phyloP scores from a whole-genome alignment of 75 land plant species.

The Sequoia sempervirens region DNA sequence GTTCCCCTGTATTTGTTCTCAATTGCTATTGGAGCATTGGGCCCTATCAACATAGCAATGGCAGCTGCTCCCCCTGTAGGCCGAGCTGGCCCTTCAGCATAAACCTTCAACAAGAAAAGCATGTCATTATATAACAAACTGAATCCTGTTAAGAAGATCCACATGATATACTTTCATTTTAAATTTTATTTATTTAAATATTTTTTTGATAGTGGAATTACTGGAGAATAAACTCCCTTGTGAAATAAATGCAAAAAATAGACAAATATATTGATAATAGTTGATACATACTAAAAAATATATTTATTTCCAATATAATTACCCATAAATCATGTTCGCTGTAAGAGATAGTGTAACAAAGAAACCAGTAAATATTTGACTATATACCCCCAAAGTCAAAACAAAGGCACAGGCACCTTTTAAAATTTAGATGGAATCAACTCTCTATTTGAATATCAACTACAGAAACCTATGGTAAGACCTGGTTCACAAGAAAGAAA shows the following conservation, averaged over 20 bases:
- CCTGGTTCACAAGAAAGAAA: not conserved
- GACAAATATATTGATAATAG: not conserved
- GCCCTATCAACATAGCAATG: constrained; percentile 98
- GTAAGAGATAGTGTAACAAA: not conserved
- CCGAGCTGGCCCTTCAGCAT: constrained; percentile 98
- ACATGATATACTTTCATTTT: not conserved
- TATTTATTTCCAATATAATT: not conserved
- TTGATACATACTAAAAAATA: not conserved
- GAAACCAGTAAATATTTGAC: not conserved
- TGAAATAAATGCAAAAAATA: not conserved
- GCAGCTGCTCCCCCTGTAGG: constrained; percentile 99
- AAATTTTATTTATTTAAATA: not conserved
- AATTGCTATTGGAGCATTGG: constrained; percentile 85
- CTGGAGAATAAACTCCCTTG: not conserved
- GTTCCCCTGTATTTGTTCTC: constrained; percentile 79
- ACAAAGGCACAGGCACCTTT: not conserved
- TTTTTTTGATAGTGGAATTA: not conserved
- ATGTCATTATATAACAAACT: not conserved
- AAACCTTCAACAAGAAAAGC: constrained; percentile 47
- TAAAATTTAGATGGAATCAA: not conserved
- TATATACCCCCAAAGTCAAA: not conserved
- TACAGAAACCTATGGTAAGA: not conserved
- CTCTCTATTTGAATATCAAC: not conserved
- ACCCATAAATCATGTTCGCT: not conserved
- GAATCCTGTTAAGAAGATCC: not conserved